These are phyloP conservation scores for Mrakia blollopis DNA, from an alignment of 768 basidiomycete genomes.

Conservation along the genomic window DNA sequence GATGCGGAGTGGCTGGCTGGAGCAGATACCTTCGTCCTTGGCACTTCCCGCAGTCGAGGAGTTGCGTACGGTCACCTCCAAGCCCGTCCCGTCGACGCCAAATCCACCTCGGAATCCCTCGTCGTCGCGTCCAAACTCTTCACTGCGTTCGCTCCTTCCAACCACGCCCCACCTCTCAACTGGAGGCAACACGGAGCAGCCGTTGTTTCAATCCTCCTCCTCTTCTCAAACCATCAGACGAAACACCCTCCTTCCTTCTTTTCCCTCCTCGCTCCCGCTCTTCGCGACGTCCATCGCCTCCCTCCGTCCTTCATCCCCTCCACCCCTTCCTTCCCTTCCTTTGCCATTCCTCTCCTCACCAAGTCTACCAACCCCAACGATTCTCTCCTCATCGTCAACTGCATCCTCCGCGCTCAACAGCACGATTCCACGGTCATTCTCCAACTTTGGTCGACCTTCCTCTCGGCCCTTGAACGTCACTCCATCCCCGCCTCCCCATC, in stretches of 20 bases:
- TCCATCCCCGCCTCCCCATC: neutral
- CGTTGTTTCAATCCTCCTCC: neutral
- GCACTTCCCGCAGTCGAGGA: neutral
- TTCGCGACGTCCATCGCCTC: neutral
- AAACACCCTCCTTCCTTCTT: neutral
- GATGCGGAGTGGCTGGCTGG: neutral
- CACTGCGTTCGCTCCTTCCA: neutral
- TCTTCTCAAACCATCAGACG: neutral
- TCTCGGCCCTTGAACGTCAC: neutral
- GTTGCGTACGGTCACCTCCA: neutral
- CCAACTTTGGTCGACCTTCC: neutral
- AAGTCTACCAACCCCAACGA: neutral
- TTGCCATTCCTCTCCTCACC: neutral
- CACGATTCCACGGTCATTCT: neutral
- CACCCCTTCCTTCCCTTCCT: neutral
- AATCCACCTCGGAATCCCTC: neutral
- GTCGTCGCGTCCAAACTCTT: neutral
- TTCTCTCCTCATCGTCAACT: neutral
- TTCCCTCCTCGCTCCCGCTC: neutral
- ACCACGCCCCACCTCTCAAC: neutral
- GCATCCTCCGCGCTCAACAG: neutral
- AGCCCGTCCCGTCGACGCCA: neutral
- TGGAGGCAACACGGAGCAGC: neutral
- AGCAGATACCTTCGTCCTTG: no score
- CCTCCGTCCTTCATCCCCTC: slow-evolving; percentile 2